These are phyloP conservation scores for Triticum turgidum DNA, from an alignment of 176 grass and related monocot genomes.

Conservation along the genomic window DNA sequence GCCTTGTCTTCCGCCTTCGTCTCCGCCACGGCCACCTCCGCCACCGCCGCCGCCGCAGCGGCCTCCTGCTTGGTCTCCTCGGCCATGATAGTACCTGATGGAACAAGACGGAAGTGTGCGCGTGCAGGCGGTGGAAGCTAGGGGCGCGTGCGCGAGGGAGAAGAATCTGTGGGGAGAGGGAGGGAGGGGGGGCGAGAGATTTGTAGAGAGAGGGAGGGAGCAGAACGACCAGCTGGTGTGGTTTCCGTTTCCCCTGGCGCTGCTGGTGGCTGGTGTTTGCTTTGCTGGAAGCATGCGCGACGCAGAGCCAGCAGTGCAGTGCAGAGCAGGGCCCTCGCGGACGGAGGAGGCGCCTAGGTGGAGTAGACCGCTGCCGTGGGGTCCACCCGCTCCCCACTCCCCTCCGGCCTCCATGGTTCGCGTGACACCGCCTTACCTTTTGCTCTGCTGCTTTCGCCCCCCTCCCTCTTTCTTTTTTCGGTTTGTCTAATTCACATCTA, in stretches of 20 bases:
- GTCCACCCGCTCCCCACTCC: background rate
- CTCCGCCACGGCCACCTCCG: slow-evolving; percentile 27
- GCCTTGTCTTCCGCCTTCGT: background rate
- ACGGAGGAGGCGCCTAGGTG: background rate
- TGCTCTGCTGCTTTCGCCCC: background rate
- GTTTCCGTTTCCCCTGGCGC: background rate
- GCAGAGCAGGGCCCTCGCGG: background rate
- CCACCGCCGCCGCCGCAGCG: background rate
- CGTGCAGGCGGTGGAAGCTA: background rate
- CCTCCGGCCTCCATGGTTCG: background rate
- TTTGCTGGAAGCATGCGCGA: slow-evolving; percentile 37
- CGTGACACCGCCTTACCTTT: background rate
- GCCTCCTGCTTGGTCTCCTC: slow-evolving; percentile 42
- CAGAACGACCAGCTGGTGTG: background rate
- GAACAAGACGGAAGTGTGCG: slow-evolving; percentile 6
- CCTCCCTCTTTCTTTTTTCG: too few species aligned
- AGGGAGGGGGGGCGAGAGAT: background rate
- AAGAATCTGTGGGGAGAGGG: background rate
- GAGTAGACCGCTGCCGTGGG: background rate
- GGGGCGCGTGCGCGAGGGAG: background rate
- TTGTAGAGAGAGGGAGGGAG: slow-evolving; percentile 27
- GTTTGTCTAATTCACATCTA: too few species aligned
- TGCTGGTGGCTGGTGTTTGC: background rate
- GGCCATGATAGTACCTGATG: slow-evolving; percentile 26
- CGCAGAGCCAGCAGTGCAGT: background rate